Evolutionary conservation across 2,329 filamentous ascomycete genomes (phyloP).

Genomic region (Tolypocladium ovalisporum): DNA sequence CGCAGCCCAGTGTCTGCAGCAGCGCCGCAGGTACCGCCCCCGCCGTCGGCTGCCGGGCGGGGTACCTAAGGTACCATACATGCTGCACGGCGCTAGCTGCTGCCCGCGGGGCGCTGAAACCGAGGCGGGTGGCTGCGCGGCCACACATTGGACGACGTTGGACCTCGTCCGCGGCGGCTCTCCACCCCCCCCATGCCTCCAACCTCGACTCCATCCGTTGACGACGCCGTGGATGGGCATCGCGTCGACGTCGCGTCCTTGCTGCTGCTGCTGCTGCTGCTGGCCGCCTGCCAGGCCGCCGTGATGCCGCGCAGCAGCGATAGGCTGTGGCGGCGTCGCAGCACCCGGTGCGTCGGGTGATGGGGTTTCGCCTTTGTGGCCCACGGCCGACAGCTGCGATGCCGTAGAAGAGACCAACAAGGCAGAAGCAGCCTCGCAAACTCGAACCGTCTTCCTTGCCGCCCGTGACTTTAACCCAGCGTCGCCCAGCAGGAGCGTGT

Average conservation of each 20-base stretch:
- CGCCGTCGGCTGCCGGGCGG: not conserved
- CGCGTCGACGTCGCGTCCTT: not conserved
- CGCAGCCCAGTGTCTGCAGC: no score
- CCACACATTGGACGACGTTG: not conserved
- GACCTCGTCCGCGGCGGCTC: not conserved
- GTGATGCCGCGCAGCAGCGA: not conserved
- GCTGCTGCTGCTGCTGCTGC: not conserved
- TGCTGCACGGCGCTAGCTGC: not conserved
- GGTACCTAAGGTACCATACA: no score
- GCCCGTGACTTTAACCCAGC: not conserved
- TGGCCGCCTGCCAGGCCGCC: not conserved
- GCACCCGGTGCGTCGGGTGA: not conserved
- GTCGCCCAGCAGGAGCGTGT: not conserved
- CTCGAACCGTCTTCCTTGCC: not conserved
- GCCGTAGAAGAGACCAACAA: not conserved
- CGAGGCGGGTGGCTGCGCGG: not conserved
- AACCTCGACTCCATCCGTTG: not conserved
- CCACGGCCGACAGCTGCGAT: not conserved
- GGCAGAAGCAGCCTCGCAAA: not conserved
- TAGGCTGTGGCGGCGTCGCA: slow-evolving; percentile 5
- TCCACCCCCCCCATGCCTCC: not conserved
- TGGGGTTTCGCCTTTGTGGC: not conserved
- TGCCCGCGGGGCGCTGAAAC: not conserved
- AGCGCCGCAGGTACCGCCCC: not conserved
- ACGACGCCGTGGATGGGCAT: not conserved